Conservation (phyloP, 2,329 filamentous ascomycete species). For the Akanthomyces uredinophilus region DNA sequence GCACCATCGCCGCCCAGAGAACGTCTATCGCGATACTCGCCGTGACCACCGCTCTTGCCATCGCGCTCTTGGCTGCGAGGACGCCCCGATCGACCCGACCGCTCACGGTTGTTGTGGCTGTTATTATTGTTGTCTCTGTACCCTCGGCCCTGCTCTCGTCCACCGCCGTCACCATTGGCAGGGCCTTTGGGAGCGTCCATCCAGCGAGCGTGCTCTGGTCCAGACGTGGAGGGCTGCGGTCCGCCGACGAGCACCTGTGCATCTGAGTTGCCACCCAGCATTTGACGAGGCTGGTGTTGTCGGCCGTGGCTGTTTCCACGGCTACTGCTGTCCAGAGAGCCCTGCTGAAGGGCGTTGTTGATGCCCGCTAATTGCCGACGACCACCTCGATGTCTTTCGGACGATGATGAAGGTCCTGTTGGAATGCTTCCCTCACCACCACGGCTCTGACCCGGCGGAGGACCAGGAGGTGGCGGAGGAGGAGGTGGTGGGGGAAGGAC, state of each 20-base stretch:
- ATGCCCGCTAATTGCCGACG: constrained; percentile 55
- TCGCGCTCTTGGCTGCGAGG: constrained; percentile 47
- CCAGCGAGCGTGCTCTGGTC: constrained; percentile 39
- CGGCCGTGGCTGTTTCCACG: constrained; percentile 16
- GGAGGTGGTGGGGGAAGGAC: constrained; percentile 22
- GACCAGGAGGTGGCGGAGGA: constrained; percentile 30
- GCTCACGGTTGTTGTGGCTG: constrained; percentile 37
- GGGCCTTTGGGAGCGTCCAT: constrained; percentile 28
- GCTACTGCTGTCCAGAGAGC: constrained; percentile 34
- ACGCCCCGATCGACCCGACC: constrained; percentile 35
- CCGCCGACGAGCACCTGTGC: constrained; percentile 52
- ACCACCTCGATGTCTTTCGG: constrained; percentile 37
- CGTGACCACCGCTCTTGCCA: constrained; percentile 39
- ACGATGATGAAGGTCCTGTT: constrained; percentile 32
- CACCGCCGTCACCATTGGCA: constrained; percentile 28
- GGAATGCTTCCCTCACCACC: constrained; percentile 27
- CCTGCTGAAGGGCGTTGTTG: constrained; percentile 51
- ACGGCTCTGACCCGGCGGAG: constrained; percentile 23
- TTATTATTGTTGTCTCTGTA: constrained; percentile 39
- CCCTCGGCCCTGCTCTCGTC: constrained; percentile 36
- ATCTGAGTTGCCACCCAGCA: constrained; percentile 46
- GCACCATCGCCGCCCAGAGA: constrained; percentile 29
- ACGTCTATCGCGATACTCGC: constrained; percentile 41
- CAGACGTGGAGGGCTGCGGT: constrained; percentile 44
- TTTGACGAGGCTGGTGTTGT: constrained; percentile 34